Base-by-base conservation (phyloP, 345 rosid species). In the Citrus mangshanensis region DNA sequence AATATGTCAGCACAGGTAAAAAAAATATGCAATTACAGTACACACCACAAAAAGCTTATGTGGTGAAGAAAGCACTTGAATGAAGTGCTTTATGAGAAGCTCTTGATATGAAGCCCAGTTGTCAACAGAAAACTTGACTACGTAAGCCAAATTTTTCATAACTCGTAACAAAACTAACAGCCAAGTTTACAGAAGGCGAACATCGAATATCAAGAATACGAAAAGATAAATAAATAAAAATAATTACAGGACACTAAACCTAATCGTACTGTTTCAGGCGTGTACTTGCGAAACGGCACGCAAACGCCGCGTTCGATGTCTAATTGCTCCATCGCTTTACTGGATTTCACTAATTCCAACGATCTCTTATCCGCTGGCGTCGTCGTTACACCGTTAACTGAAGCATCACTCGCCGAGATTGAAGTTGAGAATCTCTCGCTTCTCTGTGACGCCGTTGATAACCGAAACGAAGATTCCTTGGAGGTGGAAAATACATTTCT, bases 291-390 rank as follows among this genome's bases (percentile, higher is more conserved):
- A 87, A 95, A 95, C 1, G 99, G 98, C 74, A 93, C 85, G 82
- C 99, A 95, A 38, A 95, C 99, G 77, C 99, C 98, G 79, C 99
- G 93, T 81, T 95, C 99, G 81, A 95, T 90, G 84, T 95, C 99
- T 18, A 95, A 93, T 86, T 79, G 93, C 63, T 95, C 98, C 90
- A 95, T 67, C 70, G 98, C 98, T 55, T 77, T 72, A 79, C 91
- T 93, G 56, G 97, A 90, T 56, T 77, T 85, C 49, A 42, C 74
- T 2, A 64, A 14, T 28, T 38, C 68, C 64, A 67, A 14, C 8
- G 61, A 70, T 14, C 9, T 77, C 42, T 14, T 59, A 10, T 72
- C 68, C 19, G 35, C 68, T 3, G 65, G 16, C 3, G 65, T 4
- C 7, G 83, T 59, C 35, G 62, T 19, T 0, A n/a, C 62, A 30